These are phyloP conservation scores for Cercospora beticola DNA, from an alignment of 2,329 filamentous ascomycete species.

Conservation along the genomic window DNA sequence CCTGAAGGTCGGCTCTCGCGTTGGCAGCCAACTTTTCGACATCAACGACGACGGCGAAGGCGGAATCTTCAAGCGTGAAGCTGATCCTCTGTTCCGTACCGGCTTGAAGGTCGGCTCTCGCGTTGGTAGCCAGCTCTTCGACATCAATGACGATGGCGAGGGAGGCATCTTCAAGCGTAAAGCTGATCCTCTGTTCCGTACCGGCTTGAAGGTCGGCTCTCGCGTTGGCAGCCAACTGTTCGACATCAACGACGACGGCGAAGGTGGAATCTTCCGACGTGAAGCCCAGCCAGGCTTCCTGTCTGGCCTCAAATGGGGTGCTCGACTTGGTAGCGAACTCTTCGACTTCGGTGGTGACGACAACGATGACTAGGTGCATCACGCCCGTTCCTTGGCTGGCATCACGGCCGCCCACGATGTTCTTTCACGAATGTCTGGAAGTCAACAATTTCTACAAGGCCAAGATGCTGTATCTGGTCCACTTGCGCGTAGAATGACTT, in stretches of 20 bases:
- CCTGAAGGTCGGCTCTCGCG: neutral
- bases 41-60: neutral
- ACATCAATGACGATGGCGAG: too few species aligned
- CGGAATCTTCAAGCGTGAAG: too few species aligned
- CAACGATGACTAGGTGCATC: neutral
- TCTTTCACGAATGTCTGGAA: neutral
- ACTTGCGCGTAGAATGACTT: neutral
- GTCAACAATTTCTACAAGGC: neutral
- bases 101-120: too few species aligned
- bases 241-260: too few species aligned
- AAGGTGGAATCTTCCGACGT: neutral
- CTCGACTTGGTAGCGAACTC: neutral
- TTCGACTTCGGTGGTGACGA: neutral
- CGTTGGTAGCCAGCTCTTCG: too few species aligned
- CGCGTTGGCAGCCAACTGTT: too few species aligned
- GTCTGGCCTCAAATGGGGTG: neutral
- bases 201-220: neutral
- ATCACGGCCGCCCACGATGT: neutral
- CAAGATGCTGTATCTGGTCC: neutral
- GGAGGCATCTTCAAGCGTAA: too few species aligned
- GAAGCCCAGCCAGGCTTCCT: neutral
- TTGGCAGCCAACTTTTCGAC: neutral
- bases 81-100: too few species aligned
- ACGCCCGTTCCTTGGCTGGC: neutral
- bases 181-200: neutral